Evolutionary conservation across 495 filamentous ascomycete species (phyloP), one percentile per base, ranked within the genome.

Genomic region (Clohesyomyces aquaticus): DNA sequence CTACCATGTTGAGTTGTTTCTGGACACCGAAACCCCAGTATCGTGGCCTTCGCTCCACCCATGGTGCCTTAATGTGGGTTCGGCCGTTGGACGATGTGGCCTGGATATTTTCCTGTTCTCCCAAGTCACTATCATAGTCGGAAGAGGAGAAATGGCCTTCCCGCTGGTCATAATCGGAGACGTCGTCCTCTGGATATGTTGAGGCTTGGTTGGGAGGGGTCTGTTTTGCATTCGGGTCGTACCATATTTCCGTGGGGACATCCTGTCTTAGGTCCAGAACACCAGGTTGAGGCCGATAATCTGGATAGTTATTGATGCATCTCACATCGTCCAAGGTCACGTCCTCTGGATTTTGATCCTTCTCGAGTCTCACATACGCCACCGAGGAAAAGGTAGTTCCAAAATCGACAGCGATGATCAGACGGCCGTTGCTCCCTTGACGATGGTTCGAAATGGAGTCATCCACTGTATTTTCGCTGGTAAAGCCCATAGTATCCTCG

Each of bases 21-120:
- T 55, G 52, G 4, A 55, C 52, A 26, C 52, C 52, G 21, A 55
- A 55, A 12, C 52, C 52, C 52, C 52, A 55, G 21, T 42, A 42
- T 27, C 12, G 11, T 8, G 49, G 25, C 25, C 19, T 25, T 19
- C 19, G 19, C 19, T 42, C 35, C n/a, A n/a, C 35, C 35, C 35
- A 9, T 42, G n/a, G n/a, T n/a, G n/a, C n/a, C n/a, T n/a, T n/a
- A n/a, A n/a, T n/a, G n/a, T n/a, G n/a, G 46, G 10, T 19, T 49
- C 46, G 9, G 10, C 46, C 21, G 46, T 11, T 11, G 46, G 9
- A 11, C 21, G 46, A 9, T 9, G 9, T 11, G 19, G 46, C 10
- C 46, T 49, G 10, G 46, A 11, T 53, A 12, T 29, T 26, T 14
- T 11, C 19, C 19, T 9, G 10, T 11, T 11, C 10, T 49, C 11